These are phyloP conservation scores for Lignosus rhinocerotis DNA, from an alignment of 1,284 basidiomycete species.

Conservation along the genomic window DNA sequence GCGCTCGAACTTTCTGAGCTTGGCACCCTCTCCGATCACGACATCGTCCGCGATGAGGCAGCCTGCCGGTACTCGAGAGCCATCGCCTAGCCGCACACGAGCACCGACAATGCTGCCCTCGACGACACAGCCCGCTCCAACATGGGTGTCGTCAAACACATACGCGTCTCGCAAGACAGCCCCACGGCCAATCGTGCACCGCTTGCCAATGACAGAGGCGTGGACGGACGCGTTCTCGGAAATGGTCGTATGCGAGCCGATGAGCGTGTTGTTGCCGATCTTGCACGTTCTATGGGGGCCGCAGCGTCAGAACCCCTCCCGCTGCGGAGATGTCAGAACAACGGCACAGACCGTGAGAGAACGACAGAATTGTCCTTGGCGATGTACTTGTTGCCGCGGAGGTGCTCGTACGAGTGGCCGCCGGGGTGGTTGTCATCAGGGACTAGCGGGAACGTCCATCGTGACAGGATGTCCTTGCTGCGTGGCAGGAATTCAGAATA, in stretches of 20 bases:
- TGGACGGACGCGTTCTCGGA: slow-evolving; percentile 63
- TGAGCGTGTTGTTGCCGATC: slow-evolving; percentile 80
- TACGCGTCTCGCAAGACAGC: slow-evolving; percentile 74
- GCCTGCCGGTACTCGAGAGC: slow-evolving; percentile 62
- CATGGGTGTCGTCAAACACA: slow-evolving; percentile 76
- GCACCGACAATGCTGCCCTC: slow-evolving; percentile 80
- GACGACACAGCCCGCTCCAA: slow-evolving; percentile 79
- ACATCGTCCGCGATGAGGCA: slow-evolving; percentile 84
- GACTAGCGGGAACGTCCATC: slow-evolving; percentile 94
- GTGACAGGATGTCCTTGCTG: slow-evolving; percentile 88
- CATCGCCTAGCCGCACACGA: slow-evolving; percentile 71
- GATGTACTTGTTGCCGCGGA: slow-evolving; percentile 85
- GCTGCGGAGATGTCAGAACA: neutral
- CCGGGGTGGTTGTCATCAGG: slow-evolving; percentile 92
- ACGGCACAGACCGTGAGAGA: slow-evolving; percentile 64
- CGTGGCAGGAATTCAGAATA: neutral
- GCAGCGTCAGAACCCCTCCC: slow-evolving; percentile 3
- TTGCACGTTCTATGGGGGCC: slow-evolving; percentile 65
- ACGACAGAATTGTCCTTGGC: slow-evolving; percentile 72
- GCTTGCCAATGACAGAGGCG: slow-evolving; percentile 75
- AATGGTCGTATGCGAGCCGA: slow-evolving; percentile 72
- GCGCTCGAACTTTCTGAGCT: slow-evolving; percentile 69
- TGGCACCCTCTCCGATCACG: slow-evolving; percentile 72
- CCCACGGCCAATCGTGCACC: slow-evolving; percentile 68
- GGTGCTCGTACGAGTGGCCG: slow-evolving; percentile 78